A percentile compares a stretch with the other conserved stretches of the same genome.
Conservation (phyloP, 306 rosid genomes). For the Benincasa hispida region DNA sequence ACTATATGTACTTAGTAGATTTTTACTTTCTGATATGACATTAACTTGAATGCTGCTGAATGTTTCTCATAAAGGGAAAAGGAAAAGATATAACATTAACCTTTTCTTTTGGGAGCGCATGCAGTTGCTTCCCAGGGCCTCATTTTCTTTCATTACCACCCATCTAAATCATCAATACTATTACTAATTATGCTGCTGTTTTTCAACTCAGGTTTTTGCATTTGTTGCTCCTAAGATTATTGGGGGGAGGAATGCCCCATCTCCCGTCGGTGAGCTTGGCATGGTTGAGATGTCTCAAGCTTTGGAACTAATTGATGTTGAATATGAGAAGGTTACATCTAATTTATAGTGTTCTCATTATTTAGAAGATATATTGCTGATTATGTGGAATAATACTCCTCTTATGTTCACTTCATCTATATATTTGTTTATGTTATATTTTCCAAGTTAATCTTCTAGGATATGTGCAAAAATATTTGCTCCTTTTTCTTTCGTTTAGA, state of each 20-base stretch:
- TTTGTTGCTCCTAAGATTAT: slow-evolving; percentile 95
- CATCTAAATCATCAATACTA: neutral
- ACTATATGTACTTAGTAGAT: neutral
- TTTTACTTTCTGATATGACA: neutral
- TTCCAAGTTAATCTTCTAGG: neutral
- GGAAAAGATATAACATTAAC: neutral
- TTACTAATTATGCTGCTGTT: neutral
- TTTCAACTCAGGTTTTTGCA: slow-evolving; percentile 58
- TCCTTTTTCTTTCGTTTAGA: neutral
- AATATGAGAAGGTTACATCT: slow-evolving; percentile 61
- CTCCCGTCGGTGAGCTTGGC: slow-evolving; percentile 97
- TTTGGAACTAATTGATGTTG: slow-evolving; percentile 64
- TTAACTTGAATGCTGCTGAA: no score
- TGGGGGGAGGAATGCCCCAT: slow-evolving; percentile 79
- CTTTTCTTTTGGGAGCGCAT: neutral
- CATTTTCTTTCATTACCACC: neutral
- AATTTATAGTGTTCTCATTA: neutral
- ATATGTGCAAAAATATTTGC: neutral
- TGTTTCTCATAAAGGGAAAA: no score
- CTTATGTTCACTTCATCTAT: neutral
- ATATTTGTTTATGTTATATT: neutral
- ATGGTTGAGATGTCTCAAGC: slow-evolving; percentile 99
- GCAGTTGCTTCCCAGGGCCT: neutral
- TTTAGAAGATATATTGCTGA: neutral
- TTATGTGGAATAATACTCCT: neutral